A percentile compares a stretch with the other conserved stretches of the same genome.
phyloP scores from a whole-genome alignment of 2,329 filamentous ascomycete species.

The Penicillium palitans region DNA sequence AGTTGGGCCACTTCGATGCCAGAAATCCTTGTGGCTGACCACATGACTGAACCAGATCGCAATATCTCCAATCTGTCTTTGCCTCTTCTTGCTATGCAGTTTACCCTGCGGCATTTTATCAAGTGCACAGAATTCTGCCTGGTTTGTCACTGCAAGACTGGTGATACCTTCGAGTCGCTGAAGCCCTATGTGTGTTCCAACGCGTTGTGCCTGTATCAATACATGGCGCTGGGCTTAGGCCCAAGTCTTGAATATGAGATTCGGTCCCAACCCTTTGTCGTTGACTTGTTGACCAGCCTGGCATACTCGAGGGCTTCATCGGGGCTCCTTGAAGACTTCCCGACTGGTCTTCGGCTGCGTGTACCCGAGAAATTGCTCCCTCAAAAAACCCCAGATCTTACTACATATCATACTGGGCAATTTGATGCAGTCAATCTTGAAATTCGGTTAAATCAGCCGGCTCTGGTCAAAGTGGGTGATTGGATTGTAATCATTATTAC shows the following conservation, averaged over 20 bases:
- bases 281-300: conserved; percentile 81
- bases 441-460: conserved; percentile 39
- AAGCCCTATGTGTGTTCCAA: conserved; percentile 71
- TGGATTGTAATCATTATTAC: conserved; percentile 51
- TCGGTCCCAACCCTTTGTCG: conserved; percentile 72
- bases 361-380: conserved; percentile 42
- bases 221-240: conserved; percentile 81
- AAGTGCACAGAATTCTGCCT: conserved; percentile 85
- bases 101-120: conserved; percentile 72
- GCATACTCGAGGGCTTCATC: conserved; percentile 63
- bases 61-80: conserved; percentile 49
- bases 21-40: conserved; percentile 52
- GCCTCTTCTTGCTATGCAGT: conserved; percentile 67
- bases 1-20: conserved; percentile 34
- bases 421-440: conserved; percentile 36
- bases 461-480: conserved; percentile 49
- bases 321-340: conserved; percentile 53
- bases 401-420: background rate
- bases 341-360: conserved; percentile 56
- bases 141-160: conserved; percentile 72
- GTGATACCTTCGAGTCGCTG: conserved; percentile 58
- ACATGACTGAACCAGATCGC: conserved; percentile 40
- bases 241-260: conserved; percentile 85
- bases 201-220: conserved; percentile 80
- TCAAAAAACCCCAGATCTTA: no score